Conservation (phyloP, 305 asterid species). For the Solanum hybrid region DNA sequence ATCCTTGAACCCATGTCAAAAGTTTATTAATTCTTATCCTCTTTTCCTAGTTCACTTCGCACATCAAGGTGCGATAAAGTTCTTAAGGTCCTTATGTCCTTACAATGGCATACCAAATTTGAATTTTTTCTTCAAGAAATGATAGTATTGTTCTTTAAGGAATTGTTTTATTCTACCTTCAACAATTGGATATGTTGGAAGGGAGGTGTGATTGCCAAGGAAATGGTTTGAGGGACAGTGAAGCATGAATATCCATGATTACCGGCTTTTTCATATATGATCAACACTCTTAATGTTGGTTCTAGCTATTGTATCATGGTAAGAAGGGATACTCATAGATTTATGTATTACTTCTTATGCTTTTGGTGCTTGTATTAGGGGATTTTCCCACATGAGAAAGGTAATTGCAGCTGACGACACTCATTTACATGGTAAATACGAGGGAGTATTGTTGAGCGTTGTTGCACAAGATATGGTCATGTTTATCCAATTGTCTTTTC, state of each 20-base stretch:
- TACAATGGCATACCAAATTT: not conserved
- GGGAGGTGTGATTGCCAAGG: not conserved
- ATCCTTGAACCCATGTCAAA: not conserved
- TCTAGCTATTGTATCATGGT: not conserved
- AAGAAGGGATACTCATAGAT: not conserved
- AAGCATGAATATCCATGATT: not conserved
- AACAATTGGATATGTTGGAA: not conserved
- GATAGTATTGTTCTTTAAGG: not conserved
- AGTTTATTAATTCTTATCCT: no score
- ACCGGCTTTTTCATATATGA: not conserved
- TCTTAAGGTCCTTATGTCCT: not conserved
- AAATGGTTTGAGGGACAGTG: not conserved
- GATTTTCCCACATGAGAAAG: not conserved
- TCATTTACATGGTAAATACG: not conserved
- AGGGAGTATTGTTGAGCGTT: not conserved
- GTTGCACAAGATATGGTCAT: not conserved
- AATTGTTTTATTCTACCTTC: no score
- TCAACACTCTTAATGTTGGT: not conserved
- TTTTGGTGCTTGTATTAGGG: not conserved
- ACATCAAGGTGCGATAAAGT: not conserved
- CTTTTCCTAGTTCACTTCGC: not conserved
- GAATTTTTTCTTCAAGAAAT: not conserved
- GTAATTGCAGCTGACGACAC: not conserved
- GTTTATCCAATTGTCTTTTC: not conserved
- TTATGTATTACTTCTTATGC: not conserved